Base-by-base conservation (phyloP, 2,329 filamentous ascomycete species). In the Colletotrichum tanaceti region DNA sequence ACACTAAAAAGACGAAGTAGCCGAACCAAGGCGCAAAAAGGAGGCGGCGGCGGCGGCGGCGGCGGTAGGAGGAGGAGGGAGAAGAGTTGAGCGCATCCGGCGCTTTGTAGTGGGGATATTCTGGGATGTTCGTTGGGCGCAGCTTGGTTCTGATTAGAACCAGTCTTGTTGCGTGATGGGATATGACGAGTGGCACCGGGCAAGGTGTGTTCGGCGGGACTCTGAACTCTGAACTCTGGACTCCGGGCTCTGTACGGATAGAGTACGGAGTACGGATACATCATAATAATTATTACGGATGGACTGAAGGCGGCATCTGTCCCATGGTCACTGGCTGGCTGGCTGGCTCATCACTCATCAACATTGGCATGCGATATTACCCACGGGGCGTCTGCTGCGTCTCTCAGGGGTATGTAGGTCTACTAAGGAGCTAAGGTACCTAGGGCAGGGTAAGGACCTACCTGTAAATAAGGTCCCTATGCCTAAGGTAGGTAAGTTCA, bases 361-460 rank as follows among this genome's bases (percentile, higher is more conserved):
- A n/a, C n/a, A 57, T 57, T 52, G 41, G 54, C 43, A 60, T 61
- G 62, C 66, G 55, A 64, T 65, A 62, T 22, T 54, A n/a, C n/a
- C n/a, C n/a, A 59, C 41, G 39, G 62, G 55, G 55, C 46, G 65
- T 32, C 46, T 55, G 57, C 66, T 65, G 66, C 64, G 38, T 46
- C 50, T 46, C 41, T 69, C 66, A 69, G 66, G 66, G 66, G 66
- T 7, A 38, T 46, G 46, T 28, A 20, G 28, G 28, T 32, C 7
- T 32, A 9, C 28, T 9, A 32, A 32, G 7, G 28, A 32, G 7
- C 28, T 32, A 46, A 62, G 54, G 57, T 32, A 47, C 57, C 38
- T 16, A 38, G 13, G n/a, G n/a, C n/a, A n/a, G n/a, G n/a, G n/a
- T n/a, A n/a, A n/a, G n/a, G n/a, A n/a, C n/a, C n/a, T n/a, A n/a